Evolutionary conservation across 1,139 yeast species (phyloP), one percentile per base, ranked within the genome.

Genomic region (Yamadazyma oceani): DNA sequence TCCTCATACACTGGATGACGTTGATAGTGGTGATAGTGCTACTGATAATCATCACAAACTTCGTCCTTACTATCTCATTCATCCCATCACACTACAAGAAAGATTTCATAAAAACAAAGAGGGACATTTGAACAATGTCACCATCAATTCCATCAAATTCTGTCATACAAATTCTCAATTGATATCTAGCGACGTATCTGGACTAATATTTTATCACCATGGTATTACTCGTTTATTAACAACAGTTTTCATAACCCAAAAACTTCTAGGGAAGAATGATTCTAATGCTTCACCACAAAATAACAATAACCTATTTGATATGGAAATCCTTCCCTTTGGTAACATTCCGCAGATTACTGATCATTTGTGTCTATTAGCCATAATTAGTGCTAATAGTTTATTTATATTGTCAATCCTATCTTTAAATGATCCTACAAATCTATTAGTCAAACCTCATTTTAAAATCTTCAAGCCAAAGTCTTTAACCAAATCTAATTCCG

Each of bases 131-230:
- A 51, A 52, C 5, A 70, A 70, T 3, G 53, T 72, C 0, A 13
- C 59, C 66, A 7, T 73, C 74, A 17, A 43, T 85, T 1, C 60
- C 65, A 10, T 86, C 85, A 38, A 28, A 53, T 49, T 80, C 10
- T 82, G 80, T 2, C 66, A 68, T 25, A 69, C 81, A 45, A 81
- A 75, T 42, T 70, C 79, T 9, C 80, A 80, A 15, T 43, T 87
- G 15, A 61, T 84, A 3, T 73, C 85, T 5, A 66, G 77, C 2
- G 92, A 86, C 53, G 60, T 62, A 5, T 61, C 73, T 2, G 95
- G 95, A 0, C 60, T 75, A 48, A 66, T 82, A 9, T 66, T 80
- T 38, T 71, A 65, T 44, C 94, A 86, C 55, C 72, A 75, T 48
- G 82, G 84, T 0, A 64, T 71, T 33, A 69, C 81, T 40, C 70